Evolutionary conservation across 371 early-diverging fungal species (phyloP).

Genomic region (Mucor saturninus): DNA sequence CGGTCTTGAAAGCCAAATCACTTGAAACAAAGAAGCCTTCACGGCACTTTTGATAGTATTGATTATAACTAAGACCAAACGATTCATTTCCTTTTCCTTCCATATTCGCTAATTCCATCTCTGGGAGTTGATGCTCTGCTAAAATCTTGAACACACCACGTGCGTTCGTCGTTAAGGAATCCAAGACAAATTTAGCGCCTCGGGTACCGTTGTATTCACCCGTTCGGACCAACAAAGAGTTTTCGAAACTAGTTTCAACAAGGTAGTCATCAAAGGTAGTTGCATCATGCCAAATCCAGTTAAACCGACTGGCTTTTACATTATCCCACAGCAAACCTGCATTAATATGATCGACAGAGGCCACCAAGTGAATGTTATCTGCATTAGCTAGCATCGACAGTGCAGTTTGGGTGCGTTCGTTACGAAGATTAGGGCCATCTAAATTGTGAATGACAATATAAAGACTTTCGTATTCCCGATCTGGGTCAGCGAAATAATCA

Average conservation of each 20-base stretch:
- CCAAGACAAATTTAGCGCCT: constrained; percentile 84
- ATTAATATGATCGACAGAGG: constrained; percentile 90
- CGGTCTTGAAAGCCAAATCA: constrained; percentile 81
- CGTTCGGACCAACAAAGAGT: constrained; percentile 68
- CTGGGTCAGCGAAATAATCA: constrained; percentile 59
- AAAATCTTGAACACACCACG: constrained; percentile 79
- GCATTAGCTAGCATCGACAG: constrained; percentile 71
- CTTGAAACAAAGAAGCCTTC: constrained; percentile 85
- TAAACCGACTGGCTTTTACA: constrained; percentile 66
- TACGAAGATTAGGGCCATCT: constrained; percentile 85
- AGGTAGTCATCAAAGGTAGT: constrained; percentile 85
- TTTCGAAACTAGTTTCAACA: constrained; percentile 84
- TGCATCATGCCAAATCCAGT: constrained; percentile 89
- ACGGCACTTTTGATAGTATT: constrained; percentile 72
- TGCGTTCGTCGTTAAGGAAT: constrained; percentile 82
- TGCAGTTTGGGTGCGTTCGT: constrained; percentile 68
- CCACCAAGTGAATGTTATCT: constrained; percentile 77
- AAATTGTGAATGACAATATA: constrained; percentile 90
- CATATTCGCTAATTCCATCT: constrained; percentile 50
- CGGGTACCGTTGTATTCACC: constrained; percentile 60
- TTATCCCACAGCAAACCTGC: constrained; percentile 89
- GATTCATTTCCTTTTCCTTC: constrained; percentile 45
- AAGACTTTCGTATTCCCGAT: constrained; percentile 57
- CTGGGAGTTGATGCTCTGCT: constrained; percentile 75
- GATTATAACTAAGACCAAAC: constrained; percentile 65